Evolutionary conservation across 352 stramenopile species (phyloP).

Genomic region (Globisporangium parvum): DNA sequence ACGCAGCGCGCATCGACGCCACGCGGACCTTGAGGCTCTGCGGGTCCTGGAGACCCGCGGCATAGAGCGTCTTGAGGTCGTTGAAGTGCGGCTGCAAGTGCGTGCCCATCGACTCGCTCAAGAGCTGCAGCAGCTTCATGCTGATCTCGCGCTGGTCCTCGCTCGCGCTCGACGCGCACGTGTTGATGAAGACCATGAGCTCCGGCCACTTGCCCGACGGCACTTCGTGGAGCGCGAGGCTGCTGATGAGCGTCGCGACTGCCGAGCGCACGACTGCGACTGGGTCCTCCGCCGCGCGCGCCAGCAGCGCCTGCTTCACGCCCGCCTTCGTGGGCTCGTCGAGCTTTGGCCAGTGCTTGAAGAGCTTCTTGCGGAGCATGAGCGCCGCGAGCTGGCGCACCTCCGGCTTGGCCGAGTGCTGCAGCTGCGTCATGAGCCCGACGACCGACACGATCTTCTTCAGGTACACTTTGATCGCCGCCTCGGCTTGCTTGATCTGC

Average conservation of each 20-base stretch:
- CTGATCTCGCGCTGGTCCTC: conserved; percentile 87
- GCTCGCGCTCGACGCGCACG: conserved; percentile 69
- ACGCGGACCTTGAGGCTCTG: conserved; percentile 82
- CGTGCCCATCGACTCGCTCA: conserved; percentile 90
- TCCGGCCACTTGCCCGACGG: conserved; percentile 85
- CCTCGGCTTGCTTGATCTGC: conserved; percentile 93
- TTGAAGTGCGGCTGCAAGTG: conserved; percentile 77
- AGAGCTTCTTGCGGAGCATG: conserved; percentile 93
- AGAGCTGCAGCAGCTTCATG: conserved; percentile 92
- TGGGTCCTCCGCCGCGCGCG: conserved; percentile 79
- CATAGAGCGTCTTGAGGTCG: conserved; percentile 77
- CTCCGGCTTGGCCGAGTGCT: conserved; percentile 61
- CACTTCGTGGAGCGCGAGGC: conserved; percentile 75
- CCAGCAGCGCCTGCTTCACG: conserved; percentile 88
- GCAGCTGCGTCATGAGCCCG: conserved; percentile 88
- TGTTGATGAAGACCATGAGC: conserved; percentile 93
- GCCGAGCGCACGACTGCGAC: conserved; percentile 85
- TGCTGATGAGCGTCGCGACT: conserved; percentile 78
- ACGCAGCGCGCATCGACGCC: conserved; percentile 73
- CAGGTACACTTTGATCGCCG: conserved; percentile 89
- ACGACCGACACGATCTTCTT: conserved; percentile 86
- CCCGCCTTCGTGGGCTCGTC: conserved; percentile 65
- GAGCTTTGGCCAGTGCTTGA: conserved; percentile 90
- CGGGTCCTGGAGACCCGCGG: conserved; percentile 63
- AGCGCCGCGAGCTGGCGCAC: conserved; percentile 91